Evolutionary conservation across 139 green algal genomes (phyloP).

Genomic region (Chlamydomonas applanata): DNA sequence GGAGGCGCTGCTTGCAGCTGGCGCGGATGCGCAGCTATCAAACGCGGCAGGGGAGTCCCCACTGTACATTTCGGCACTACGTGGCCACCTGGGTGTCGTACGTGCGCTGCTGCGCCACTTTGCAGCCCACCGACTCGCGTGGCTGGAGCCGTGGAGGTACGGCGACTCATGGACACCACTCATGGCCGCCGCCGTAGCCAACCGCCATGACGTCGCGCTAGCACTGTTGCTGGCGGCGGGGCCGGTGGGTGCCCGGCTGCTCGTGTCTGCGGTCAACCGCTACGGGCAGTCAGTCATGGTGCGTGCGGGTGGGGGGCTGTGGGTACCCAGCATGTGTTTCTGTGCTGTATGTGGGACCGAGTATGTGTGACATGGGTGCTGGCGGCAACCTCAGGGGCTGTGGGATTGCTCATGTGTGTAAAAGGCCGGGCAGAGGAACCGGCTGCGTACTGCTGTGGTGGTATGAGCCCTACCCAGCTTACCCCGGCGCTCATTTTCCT

Average conservation of each 20-base stretch:
- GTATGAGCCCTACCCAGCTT: too few relatives aligned
- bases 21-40: slow-evolving; percentile 31
- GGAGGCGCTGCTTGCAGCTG: slow-evolving; percentile 54
- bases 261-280: slow-evolving; percentile 56
- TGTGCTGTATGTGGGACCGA: neutral
- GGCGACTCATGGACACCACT: slow-evolving; percentile 87
- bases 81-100: slow-evolving; percentile 66
- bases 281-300: slow-evolving; percentile 57
- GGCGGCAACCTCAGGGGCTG: neutral
- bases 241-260: neutral
- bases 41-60: slow-evolving; percentile 74
- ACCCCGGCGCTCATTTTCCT: too few relatives aligned
- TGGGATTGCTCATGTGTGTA: neutral
- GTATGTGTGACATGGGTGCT: neutral
- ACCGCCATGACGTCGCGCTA: slow-evolving; percentile 36
- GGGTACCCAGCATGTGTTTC: too few relatives aligned
- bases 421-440: neutral
- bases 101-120: slow-evolving; percentile 62
- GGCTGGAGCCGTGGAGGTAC: slow-evolving; percentile 62
- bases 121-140: too few relatives aligned
- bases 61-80: slow-evolving; percentile 86
- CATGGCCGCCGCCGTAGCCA: slow-evolving; percentile 79
- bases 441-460: neutral
- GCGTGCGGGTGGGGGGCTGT: too few relatives aligned
- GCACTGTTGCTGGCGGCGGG: slow-evolving; percentile 59